phyloP scores from a whole-genome alignment of 306 rosid genomes.

The Abrus pulchellus region DNA sequence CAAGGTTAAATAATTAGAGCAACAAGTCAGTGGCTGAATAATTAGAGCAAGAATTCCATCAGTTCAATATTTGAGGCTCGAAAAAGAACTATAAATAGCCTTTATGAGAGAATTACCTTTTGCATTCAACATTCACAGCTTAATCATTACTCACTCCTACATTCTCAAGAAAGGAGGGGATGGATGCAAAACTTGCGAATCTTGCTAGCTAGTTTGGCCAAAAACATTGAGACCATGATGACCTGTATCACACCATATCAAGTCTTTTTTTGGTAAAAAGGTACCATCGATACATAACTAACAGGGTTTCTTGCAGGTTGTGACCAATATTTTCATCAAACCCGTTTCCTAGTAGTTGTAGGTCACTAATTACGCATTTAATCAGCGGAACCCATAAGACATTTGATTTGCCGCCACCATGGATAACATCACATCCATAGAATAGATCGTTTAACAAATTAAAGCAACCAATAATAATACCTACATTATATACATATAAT shows the following conservation, averaged over 20 bases:
- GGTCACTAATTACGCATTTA: slow-evolving; percentile 20
- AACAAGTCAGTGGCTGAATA: neutral
- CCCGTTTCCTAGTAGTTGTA: slow-evolving; percentile 13
- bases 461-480: slow-evolving; percentile 14
- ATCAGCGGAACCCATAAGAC: slow-evolving; percentile 1
- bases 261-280: slow-evolving; percentile 4
- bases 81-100: neutral
- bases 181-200: neutral
- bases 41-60: neutral
- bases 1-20: neutral
- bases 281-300: neutral
- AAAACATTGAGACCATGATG: neutral
- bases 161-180: neutral
- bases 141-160: neutral
- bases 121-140: neutral
- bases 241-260: slow-evolving; percentile 8
- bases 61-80: neutral
- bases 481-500: neutral
- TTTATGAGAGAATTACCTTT: neutral
- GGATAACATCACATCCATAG: slow-evolving; percentile 11
- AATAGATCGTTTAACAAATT: slow-evolving; percentile 34
- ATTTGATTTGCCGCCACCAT: slow-evolving; percentile 11
- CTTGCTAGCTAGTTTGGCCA: neutral
- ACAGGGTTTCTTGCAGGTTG: slow-evolving; percentile 18
- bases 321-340: neutral